Evolutionary conservation across 495 filamentous ascomycete genomes (phyloP).

Genomic region (Patellaria atrata): DNA sequence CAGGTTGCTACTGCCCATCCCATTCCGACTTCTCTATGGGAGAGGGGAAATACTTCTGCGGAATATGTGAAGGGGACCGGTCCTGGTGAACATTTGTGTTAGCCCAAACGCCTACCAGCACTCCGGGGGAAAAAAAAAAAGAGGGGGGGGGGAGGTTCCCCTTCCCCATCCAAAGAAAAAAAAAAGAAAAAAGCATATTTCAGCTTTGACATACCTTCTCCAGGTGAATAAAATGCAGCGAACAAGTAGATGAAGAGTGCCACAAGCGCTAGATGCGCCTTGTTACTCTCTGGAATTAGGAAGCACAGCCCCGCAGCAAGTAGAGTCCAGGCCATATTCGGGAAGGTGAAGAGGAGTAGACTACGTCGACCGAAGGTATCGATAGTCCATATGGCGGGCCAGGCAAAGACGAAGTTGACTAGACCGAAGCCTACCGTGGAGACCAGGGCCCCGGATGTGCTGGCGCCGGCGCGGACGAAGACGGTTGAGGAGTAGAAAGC

Average conservation of each 20-base stretch:
- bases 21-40: conserved; percentile 60
- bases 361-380: conserved; percentile 69
- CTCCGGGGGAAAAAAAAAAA: too few species aligned
- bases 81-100: too few species aligned
- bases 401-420: conserved; percentile 73
- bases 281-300: conserved; percentile 38
- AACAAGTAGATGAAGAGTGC: conserved; percentile 62
- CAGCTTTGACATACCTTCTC: too few species aligned
- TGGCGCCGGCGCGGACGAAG: conserved; percentile 49
- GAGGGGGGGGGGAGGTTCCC: too few species aligned
- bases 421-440: conserved; percentile 68
- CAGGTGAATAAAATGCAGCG: conserved; percentile 58
- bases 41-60: conserved; percentile 64
- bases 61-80: conserved; percentile 73
- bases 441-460: conserved; percentile 43
- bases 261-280: conserved; percentile 45
- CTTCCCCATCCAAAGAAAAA: too few species aligned
- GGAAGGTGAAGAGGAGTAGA: conserved; percentile 72
- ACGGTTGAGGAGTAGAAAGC: conserved; percentile 75
- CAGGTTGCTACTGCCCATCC: conserved; percentile 55
- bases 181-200: too few species aligned
- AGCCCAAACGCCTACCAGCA: too few species aligned
- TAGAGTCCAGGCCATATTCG: conserved; percentile 69
- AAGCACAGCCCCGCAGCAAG: conserved; percentile 59
- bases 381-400: conserved; percentile 71